Percentiles rank a stretch among this genome's conserved stretches.
Evolutionary conservation across 306 rosid species (phyloP).

Genomic region (Cucurbita pepo): DNA sequence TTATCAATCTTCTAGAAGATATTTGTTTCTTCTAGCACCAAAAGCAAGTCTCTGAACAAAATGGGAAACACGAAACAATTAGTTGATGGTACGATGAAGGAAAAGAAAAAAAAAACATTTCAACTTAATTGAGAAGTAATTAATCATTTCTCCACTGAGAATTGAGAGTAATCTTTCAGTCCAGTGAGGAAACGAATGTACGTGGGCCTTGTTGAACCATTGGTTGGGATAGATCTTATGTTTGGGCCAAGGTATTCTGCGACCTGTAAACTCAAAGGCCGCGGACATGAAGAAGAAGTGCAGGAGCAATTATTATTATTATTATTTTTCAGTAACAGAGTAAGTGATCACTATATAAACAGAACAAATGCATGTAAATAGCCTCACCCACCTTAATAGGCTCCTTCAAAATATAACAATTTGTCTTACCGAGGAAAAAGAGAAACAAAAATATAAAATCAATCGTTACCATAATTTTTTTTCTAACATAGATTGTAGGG

Average conservation of each 20-base stretch:
- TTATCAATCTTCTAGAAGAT: slow-evolving; percentile 60
- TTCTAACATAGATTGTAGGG: not conserved
- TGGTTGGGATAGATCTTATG: slow-evolving; percentile 49
- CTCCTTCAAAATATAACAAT: not conserved
- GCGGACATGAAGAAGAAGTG: not conserved
- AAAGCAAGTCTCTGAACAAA: slow-evolving; percentile 65
- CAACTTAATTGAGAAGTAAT: not conserved
- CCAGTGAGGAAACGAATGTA: slow-evolving; percentile 89
- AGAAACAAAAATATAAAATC: not conserved
- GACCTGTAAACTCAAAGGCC: slow-evolving; percentile 35
- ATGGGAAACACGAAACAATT: slow-evolving; percentile 1
- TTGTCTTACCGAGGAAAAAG: too few species aligned
- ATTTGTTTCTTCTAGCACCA: slow-evolving; percentile 84
- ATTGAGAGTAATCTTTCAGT: slow-evolving; percentile 79
- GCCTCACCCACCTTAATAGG: not conserved
- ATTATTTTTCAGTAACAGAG: not conserved
- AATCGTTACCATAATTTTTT: not conserved
- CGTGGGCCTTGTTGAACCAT: slow-evolving; percentile 62
- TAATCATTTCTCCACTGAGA: slow-evolving; percentile 54
- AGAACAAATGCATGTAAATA: not conserved
- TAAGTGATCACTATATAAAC: not conserved
- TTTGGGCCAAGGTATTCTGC: slow-evolving; percentile 78
- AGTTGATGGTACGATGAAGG: not conserved
- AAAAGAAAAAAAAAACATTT: not conserved
- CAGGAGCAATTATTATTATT: not conserved